Evolutionary conservation across 345 rosid species (phyloP), one percentile per base, ranked within the genome.

Genomic region (Citrus hindsii): DNA sequence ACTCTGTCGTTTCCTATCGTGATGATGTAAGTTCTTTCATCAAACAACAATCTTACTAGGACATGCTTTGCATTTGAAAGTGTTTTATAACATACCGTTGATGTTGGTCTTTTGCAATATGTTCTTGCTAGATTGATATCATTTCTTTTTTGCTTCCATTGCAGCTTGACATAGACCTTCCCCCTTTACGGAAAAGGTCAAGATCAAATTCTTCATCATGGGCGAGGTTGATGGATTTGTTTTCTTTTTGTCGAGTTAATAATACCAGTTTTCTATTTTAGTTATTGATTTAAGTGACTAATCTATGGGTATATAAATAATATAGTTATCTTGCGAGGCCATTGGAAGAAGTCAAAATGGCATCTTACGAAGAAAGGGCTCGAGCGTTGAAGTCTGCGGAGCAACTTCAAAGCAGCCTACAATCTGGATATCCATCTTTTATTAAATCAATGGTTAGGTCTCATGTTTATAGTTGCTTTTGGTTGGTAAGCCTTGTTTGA

Each of bases 401-500:
- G 84, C 69, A 84, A 33, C 82, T 89, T 59, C 87, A 86, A 63
- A 70, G 74, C 68, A 46, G 61, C 19, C 75, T 91, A 18, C 75
- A 71, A 65, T 83, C 89, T 42, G 80, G 77, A 60, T 76, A 83
- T 60, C 93, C 93, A 53, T 81, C 86, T 60, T 88, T 91, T 79
- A 85, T 88, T 59, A 91, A 91, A 80, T 88, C 89, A 65, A 89
- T 91, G 95, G 81, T 89, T 67, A 85, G 91, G 75, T 91, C 95
- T 67, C 95, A 91, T 77, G 95, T 91, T 88, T 89, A 87, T 67
- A 88, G 91, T 75, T 89, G 92, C 68, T 91, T 88, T 71, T 89
- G 94, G 94, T 81, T 91, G 91, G 94, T 91, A 84, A 79, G 89
- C 83, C 21, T 14, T 51, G 62, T 19, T 76, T 37, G 21, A 55